Evolutionary conservation across 108 stramenopile species (phyloP).

Genomic region (Seminavis robusta): DNA sequence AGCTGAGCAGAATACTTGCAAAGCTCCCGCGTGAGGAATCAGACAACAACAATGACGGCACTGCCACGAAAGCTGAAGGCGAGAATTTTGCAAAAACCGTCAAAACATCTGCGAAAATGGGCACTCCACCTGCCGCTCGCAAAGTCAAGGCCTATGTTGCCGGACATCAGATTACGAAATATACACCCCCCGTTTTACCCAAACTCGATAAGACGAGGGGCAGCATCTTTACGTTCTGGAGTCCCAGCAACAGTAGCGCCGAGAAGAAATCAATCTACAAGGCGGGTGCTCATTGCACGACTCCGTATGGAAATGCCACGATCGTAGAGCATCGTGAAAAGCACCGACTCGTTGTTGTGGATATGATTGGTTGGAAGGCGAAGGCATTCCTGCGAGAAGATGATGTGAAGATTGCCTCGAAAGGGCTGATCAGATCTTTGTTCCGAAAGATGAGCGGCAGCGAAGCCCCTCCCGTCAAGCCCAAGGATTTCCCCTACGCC

Average conservation of each 20-base stretch:
- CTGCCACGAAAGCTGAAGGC: too few relatives aligned
- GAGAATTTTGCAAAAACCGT: too few relatives aligned
- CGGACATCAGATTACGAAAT: slow-evolving; percentile 63
- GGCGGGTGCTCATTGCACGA: slow-evolving; percentile 68
- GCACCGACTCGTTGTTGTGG: slow-evolving; percentile 63
- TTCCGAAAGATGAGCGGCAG: slow-evolving; percentile 35
- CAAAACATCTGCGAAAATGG: too few relatives aligned
- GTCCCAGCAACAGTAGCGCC: slow-evolving; percentile 25
- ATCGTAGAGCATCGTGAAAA: slow-evolving; percentile 66
- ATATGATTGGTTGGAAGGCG: slow-evolving; percentile 71
- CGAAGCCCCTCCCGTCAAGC: slow-evolving; percentile 27
- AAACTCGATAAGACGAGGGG: slow-evolving; percentile 55
- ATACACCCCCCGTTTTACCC: slow-evolving; percentile 64
- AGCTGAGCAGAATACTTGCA: too few relatives aligned
- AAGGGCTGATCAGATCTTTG: slow-evolving; percentile 54
- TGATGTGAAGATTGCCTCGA: slow-evolving; percentile 46
- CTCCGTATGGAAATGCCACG: slow-evolving; percentile 73
- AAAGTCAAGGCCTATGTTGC: slow-evolving; percentile 5
- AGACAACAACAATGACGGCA: too few relatives aligned
- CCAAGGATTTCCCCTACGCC: slow-evolving; percentile 50
- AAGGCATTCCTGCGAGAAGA: slow-evolving; percentile 60
- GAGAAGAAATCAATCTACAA: slow-evolving; percentile 24
- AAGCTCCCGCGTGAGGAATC: too few relatives aligned
- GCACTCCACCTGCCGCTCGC: too few relatives aligned
- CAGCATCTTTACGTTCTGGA: slow-evolving; percentile 66